These are phyloP conservation scores for Tilletia horrida DNA, from an alignment of 1,284 basidiomycete species.

Conservation along the genomic window DNA sequence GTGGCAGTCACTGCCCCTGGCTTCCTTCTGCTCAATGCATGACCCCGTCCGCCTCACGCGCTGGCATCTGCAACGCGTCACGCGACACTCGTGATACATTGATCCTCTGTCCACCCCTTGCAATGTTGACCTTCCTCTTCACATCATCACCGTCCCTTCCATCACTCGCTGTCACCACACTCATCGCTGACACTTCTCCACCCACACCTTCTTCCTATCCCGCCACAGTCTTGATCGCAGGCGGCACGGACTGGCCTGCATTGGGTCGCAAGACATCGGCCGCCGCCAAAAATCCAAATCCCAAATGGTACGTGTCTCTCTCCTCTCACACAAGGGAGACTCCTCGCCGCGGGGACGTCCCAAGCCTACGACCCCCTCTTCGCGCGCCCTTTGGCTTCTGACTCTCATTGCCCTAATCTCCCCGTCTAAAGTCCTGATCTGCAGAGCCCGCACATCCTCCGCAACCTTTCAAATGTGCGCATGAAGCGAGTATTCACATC, in stretches of 20 bases:
- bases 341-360: too few relatives aligned
- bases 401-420: too few relatives aligned
- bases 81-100: neutral
- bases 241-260: slow-evolving; percentile 73
- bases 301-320: neutral
- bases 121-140: too few relatives aligned
- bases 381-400: too few relatives aligned
- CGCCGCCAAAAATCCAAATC: slow-evolving; percentile 1
- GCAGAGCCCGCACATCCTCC: slow-evolving; percentile 77
- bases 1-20: too few relatives aligned
- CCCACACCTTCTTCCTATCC: too few relatives aligned
- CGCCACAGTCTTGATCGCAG: slow-evolving; percentile 70
- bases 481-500: slow-evolving; percentile 37
- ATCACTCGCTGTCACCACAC: neutral
- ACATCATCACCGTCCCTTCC: neutral
- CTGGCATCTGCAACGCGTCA: too few relatives aligned
- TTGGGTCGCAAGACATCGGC: slow-evolving; percentile 51
- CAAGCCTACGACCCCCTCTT: too few relatives aligned
- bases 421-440: slow-evolving; percentile 66
- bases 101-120: too few relatives aligned
- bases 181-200: neutral
- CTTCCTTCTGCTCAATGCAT: too few relatives aligned
- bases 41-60: too few relatives aligned
- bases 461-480: slow-evolving; percentile 73
- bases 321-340: neutral